Percentiles rank a stretch among this genome's conserved stretches.
phyloP scores from a whole-genome alignment of 2,329 filamentous ascomycete genomes.

The Hymenoscyphus albidus region DNA sequence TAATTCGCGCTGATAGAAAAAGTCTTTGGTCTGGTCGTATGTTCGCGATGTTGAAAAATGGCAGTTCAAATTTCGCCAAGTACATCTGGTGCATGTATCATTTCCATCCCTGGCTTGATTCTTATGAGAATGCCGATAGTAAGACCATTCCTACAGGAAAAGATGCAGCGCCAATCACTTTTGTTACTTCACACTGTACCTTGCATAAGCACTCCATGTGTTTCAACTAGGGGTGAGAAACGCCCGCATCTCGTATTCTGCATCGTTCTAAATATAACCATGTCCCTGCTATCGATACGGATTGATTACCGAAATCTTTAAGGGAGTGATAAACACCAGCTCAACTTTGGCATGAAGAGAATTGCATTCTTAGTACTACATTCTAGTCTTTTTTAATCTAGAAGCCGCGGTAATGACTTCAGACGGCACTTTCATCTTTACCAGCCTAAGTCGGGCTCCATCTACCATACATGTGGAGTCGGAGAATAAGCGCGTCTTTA shows the following conservation, averaged over 20 bases:
- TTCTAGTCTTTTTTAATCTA: neutral
- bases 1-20: neutral
- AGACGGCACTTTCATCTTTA: constrained; percentile 24
- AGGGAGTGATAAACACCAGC: neutral
- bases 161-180: neutral
- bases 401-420: constrained; percentile 19
- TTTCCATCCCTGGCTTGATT: too few species aligned
- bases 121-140: neutral
- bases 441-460: constrained; percentile 28
- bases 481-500: constrained; percentile 25
- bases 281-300: neutral
- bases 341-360: neutral
- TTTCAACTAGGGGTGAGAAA: neutral
- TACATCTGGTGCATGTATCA: too few species aligned
- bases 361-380: neutral
- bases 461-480: constrained; percentile 30
- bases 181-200: neutral
- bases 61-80: neutral
- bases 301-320: neutral
- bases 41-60: neutral
- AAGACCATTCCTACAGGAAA: neutral
- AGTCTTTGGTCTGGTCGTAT: too few species aligned
- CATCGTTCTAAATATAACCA: neutral
- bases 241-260: neutral
- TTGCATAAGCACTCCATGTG: neutral